Evolutionary conservation across 2,329 filamentous ascomycete genomes (phyloP).

Genomic region (Diaporthe vexans): DNA sequence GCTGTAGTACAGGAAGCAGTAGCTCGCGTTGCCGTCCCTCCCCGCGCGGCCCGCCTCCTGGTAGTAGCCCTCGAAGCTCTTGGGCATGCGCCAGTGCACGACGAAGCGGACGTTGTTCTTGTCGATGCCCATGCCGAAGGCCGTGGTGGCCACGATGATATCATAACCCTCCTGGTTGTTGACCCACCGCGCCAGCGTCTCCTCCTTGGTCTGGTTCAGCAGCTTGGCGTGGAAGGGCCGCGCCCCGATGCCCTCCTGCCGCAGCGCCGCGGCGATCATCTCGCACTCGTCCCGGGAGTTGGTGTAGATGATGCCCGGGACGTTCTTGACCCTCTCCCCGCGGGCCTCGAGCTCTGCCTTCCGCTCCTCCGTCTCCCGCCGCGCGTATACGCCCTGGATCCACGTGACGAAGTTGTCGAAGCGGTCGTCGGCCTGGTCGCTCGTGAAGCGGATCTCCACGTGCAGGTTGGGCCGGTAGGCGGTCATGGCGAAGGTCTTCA

Average conservation of each 20-base stretch:
- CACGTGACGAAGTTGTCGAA: conserved; percentile 82
- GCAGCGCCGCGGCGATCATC: conserved; percentile 74
- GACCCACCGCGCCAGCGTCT: conserved; percentile 80
- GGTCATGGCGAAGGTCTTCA: conserved; percentile 85
- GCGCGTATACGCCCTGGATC: conserved; percentile 79
- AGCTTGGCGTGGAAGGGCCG: conserved; percentile 81
- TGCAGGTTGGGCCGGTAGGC: conserved; percentile 89
- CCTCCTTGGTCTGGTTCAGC: conserved; percentile 76
- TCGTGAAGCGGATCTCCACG: conserved; percentile 88
- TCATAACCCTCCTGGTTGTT: conserved; percentile 83
- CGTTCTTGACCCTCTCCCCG: conserved; percentile 71
- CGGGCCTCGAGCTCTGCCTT: conserved; percentile 68
- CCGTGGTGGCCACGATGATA: conserved; percentile 94
- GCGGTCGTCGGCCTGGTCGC: conserved; percentile 79
- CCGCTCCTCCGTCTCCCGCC: conserved; percentile 73
- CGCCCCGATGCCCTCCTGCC: conserved; percentile 78
- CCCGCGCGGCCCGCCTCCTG: conserved; percentile 95
- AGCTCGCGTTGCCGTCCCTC: conserved; percentile 87
- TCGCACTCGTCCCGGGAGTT: conserved; percentile 83
- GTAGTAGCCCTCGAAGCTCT: conserved; percentile 96
- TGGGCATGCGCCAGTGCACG: conserved; percentile 92
- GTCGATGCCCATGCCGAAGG: conserved; percentile 98
- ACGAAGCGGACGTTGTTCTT: conserved; percentile 96
- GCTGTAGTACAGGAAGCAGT: conserved; percentile 92
- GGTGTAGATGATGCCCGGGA: conserved; percentile 86